Percentiles rank a stretch among this genome's conserved stretches.
Evolutionary conservation across 306 rosid species (phyloP).

Genomic region (Malus asiatica): DNA sequence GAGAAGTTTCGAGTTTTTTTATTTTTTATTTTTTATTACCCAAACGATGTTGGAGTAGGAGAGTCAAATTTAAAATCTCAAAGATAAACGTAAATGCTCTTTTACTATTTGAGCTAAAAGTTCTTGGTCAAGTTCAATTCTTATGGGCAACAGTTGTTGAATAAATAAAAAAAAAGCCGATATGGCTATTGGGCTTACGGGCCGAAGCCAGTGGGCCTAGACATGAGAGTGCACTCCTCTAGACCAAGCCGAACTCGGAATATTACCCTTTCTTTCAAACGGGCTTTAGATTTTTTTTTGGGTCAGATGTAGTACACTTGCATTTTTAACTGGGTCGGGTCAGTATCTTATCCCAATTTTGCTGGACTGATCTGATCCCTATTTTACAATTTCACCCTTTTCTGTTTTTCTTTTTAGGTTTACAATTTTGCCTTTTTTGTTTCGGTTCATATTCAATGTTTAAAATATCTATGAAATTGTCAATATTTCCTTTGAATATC

Average conservation of each 20-base stretch:
- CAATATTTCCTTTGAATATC: too few species aligned
- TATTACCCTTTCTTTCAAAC: not conserved
- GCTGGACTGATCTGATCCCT: not conserved
- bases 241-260: not conserved
- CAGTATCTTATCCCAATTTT: not conserved
- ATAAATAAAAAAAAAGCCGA: too few species aligned
- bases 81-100: too few species aligned
- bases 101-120: not conserved
- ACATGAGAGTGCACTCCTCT: not conserved
- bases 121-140: not conserved
- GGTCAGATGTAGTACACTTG: not conserved
- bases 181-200: not conserved
- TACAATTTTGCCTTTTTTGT: too few species aligned
- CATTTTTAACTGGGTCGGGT: not conserved
- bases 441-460: too few species aligned
- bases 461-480: too few species aligned
- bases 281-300: not conserved
- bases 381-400: not conserved
- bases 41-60: too few species aligned
- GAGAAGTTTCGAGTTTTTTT: too few species aligned
- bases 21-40: too few species aligned
- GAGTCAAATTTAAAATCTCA: too few species aligned
- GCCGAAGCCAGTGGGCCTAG: not conserved
- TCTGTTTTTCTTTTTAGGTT: too few species aligned
- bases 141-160: not conserved